phyloP scores from a whole-genome alignment of 495 filamentous ascomycete species.

The Penicillium verhagenii region DNA sequence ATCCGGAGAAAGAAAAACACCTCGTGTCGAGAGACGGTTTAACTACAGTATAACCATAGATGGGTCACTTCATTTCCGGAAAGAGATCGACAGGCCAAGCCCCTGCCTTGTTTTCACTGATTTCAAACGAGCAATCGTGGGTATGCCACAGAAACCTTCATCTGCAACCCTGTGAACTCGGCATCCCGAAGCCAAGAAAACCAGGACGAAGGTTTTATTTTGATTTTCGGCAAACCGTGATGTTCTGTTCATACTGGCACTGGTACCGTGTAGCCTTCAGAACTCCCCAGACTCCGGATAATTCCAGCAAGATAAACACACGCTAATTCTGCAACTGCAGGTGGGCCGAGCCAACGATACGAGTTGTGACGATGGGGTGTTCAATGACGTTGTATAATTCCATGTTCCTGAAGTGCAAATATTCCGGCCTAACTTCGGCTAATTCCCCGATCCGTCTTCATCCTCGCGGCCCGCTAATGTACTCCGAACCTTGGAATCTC shows the following conservation, averaged over 20 bases:
- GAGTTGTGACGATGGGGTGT: background rate
- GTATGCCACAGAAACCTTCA: too few species aligned
- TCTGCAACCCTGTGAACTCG: background rate
- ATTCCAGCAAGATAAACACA: background rate
- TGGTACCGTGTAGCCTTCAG: too few species aligned
- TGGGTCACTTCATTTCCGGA: background rate
- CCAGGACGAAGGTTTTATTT: background rate
- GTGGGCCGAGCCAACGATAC: background rate
- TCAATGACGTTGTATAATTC: background rate
- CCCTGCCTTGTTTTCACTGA: background rate
- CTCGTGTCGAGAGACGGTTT: background rate
- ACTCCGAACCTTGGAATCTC: too few species aligned
- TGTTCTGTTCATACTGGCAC: too few species aligned
- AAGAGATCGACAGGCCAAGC: background rate
- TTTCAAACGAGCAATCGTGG: too few species aligned
- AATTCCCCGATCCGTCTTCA: background rate
- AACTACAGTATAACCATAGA: background rate
- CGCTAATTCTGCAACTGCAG: background rate
- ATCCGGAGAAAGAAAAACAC: background rate
- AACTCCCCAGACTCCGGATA: background rate
- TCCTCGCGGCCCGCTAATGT: too few species aligned
- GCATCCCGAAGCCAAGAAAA: too few species aligned
- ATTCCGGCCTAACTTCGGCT: constrained; percentile 4
- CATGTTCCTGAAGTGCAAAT: background rate
- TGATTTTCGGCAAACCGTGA: background rate